Conservation (phyloP, 192 early-diverging fungal genomes). For the Backusella luteola region DNA sequence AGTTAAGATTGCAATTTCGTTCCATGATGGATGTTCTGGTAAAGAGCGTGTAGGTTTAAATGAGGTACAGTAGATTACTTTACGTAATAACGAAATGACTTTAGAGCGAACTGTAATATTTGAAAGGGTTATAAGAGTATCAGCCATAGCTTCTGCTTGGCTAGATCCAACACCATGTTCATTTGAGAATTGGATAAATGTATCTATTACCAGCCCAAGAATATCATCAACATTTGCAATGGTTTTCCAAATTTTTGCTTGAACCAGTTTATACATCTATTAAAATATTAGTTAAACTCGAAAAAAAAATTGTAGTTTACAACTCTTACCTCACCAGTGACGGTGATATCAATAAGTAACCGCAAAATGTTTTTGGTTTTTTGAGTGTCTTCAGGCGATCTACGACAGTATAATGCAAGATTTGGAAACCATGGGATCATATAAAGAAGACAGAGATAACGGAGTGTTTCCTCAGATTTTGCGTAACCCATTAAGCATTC, state of each 20-base stretch:
- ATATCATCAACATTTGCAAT: conserved; percentile 76
- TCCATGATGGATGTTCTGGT: conserved; percentile 80
- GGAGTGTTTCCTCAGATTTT: conserved; percentile 61
- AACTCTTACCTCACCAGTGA: conserved; percentile 63
- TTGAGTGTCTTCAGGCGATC: conserved; percentile 42
- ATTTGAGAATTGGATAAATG: conserved; percentile 70
- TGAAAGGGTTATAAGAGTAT: conserved; percentile 78
- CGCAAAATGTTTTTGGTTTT: conserved; percentile 72
- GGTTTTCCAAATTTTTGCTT: conserved; percentile 79
- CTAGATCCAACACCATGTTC: conserved; percentile 72
- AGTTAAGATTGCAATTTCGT: conserved; percentile 87
- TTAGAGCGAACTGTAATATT: conserved; percentile 72
- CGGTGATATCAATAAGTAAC: conserved; percentile 73
- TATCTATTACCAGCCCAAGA: conserved; percentile 71
- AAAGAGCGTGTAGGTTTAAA: conserved; percentile 65
- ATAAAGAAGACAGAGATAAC: conserved; percentile 80
- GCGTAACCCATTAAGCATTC: conserved; percentile 79
- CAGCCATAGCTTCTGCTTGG: conserved; percentile 76
- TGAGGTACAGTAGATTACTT: conserved; percentile 72
- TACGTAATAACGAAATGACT: conserved; percentile 72
- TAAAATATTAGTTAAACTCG: conserved; percentile 19
- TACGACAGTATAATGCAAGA: conserved; percentile 55
- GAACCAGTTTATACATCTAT: conserved; percentile 75
- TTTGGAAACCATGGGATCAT: conserved; percentile 85
- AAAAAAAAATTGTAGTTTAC: not conserved